A percentile compares a stretch with the other conserved stretches of the same genome.
These are phyloP conservation scores for Miscanthus sacchariflorus DNA, from an alignment of 202 grass and related monocot genomes.

Conservation along the genomic window DNA sequence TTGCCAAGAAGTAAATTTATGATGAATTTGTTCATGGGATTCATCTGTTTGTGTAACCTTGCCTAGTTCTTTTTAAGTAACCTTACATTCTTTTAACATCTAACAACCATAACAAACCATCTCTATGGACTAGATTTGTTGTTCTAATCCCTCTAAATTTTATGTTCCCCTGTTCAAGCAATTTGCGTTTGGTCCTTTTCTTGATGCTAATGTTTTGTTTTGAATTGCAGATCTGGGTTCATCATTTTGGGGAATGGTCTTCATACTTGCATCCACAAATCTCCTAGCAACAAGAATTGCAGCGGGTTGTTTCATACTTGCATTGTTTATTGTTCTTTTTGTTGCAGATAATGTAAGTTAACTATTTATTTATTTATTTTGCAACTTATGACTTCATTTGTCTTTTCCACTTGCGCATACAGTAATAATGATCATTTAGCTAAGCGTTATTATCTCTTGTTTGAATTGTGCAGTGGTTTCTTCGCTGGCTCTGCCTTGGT, in stretches of 20 bases:
- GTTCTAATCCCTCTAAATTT: constrained; percentile 13
- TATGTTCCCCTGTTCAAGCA: neutral
- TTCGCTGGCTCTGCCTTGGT: constrained; percentile 98
- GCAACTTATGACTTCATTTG: constrained; percentile 20
- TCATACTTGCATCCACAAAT: constrained; percentile 96
- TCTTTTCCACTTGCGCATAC: neutral
- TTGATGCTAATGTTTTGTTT: constrained; percentile 42
- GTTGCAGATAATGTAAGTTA: constrained; percentile 90
- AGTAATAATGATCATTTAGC: constrained; percentile 29
- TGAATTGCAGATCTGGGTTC: constrained; percentile 86
- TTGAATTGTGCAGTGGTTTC: constrained; percentile 82
- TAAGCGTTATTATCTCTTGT: constrained; percentile 35
- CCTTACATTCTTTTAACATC: neutral
- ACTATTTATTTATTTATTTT: neutral
- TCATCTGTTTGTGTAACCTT: neutral
- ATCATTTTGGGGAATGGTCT: constrained; percentile 99
- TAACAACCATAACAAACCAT: neutral
- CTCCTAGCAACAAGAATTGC: constrained; percentile 90
- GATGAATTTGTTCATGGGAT: neutral
- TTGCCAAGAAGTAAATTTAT: neutral
- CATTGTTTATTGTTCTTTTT: constrained; percentile 86
- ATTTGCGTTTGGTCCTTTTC: neutral
- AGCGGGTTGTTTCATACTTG: constrained; percentile 93
- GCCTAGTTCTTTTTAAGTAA: constrained; percentile 13
- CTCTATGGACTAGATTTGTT: neutral